phyloP scores from a whole-genome alignment of 257 asterid genomes.

The Solanum boliviense region DNA sequence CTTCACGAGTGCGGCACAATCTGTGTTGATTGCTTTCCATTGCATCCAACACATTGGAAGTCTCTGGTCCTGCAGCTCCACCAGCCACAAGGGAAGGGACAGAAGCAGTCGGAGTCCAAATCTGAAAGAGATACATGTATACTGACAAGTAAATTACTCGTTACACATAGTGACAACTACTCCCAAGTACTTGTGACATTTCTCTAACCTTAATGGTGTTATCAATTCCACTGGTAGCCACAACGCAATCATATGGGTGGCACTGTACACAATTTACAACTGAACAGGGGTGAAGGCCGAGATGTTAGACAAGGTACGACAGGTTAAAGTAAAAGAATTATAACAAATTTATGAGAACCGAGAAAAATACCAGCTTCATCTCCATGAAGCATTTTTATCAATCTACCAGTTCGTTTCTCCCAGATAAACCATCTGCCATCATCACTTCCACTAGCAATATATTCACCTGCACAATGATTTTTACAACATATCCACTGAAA shows the following conservation, averaged over 20 bases:
- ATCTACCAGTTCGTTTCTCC: constrained; percentile 86
- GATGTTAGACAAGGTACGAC: constrained; percentile 1
- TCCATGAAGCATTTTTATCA: constrained; percentile 81
- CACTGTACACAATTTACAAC: constrained; percentile 94
- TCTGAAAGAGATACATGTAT: constrained; percentile 26
- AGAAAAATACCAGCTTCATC: constrained; percentile 67
- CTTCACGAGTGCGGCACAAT: constrained; percentile 54
- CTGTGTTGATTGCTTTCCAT: constrained; percentile 81
- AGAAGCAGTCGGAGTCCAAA: constrained; percentile 81
- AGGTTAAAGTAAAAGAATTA: not conserved
- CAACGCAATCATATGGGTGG: constrained; percentile 77
- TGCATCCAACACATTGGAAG: constrained; percentile 47
- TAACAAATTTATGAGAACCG: not conserved
- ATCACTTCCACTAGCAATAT: constrained; percentile 93
- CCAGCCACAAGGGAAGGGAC: constrained; percentile 67
- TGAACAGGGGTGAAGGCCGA: constrained; percentile 18
- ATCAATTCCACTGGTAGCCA: constrained; percentile 98
- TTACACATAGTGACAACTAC: not conserved
- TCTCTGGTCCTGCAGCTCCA: constrained; percentile 67
- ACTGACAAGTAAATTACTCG: not conserved
- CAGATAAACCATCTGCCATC: constrained; percentile 98
- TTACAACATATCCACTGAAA: not conserved
- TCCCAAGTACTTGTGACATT: not conserved
- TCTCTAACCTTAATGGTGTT: constrained; percentile 81
- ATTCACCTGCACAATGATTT: constrained; percentile 53